Base-by-base conservation (phyloP, 1,284 basidiomycete species). In the Microbotryomycetes sp. region DNA sequence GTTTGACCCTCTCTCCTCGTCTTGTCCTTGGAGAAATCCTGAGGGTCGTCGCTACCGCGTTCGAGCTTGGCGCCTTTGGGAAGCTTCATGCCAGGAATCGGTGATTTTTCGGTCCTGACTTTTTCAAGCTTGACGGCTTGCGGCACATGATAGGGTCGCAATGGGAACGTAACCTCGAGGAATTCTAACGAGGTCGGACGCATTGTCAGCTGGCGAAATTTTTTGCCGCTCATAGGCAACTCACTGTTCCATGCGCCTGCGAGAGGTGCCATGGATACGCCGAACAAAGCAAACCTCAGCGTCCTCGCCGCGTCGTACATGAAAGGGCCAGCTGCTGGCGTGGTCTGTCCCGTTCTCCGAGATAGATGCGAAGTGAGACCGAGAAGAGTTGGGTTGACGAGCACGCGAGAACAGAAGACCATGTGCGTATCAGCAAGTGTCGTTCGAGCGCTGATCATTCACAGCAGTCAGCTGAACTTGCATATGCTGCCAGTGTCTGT, bases 241-340 rank as follows among this genome's bases (percentile, higher is more conserved):
- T 23, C 14, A 68, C 67, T 69, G 54, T 69, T 69, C 67, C 67
- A 69, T 1, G 63, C 67, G 2, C 67, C 67, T 16, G 58, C 67
- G 15, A 69, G 56, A 4, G 67, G 67, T 3, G 65, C 67, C 65
- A 69, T 67, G 22, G 63, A 65, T 2, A 65, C 67, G 3, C 67
- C 67, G 28, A 64, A 69, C 16, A 67, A 36, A 14, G 59, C 58
- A 32, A 63, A 69, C 9, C 67, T 29, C 15, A 59, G 26, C 4
- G 63, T 63, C 5, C 67, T 49, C 12, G 42, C n/a, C 2, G 52
- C 4, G 52, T 69, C 67, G 42, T 50, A 69, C 3, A 31, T 26
- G 32, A 57, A n/a, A 15, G 47, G 28, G 15, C 26, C 36, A 12
- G 45, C 58, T 19, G 22, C 28, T 45, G 31, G 7, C 12, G 26